Evolutionary conservation across 257 asterid species (phyloP).

Genomic region (Avicennia marina): DNA sequence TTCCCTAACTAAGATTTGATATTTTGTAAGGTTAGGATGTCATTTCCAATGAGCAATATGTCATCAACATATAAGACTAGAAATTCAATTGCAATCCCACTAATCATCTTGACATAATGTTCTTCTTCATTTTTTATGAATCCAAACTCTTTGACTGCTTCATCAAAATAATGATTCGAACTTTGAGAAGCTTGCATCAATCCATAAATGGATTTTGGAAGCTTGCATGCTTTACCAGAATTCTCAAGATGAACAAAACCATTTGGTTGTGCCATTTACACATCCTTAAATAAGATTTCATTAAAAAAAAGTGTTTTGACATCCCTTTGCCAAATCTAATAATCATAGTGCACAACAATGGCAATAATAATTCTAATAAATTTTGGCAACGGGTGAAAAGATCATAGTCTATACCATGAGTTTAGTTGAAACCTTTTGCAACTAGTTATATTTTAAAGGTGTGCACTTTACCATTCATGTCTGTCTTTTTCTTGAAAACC

Average conservation of each 20-base stretch:
- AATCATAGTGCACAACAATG: background rate
- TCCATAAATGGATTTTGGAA: too few relatives aligned
- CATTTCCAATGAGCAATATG: too few relatives aligned
- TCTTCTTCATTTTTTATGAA: too few relatives aligned
- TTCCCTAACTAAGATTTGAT: too few relatives aligned
- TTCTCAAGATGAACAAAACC: background rate
- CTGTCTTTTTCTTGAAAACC: background rate
- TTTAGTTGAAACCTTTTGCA: background rate
- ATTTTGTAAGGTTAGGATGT: too few relatives aligned
- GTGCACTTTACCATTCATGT: background rate
- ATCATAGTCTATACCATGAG: background rate
- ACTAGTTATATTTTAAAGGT: background rate
- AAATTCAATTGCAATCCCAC: too few relatives aligned
- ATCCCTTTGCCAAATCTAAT: constrained; percentile 6
- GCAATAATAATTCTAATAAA: background rate
- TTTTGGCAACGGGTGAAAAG: background rate
- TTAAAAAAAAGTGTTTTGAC: background rate
- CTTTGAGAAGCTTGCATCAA: too few relatives aligned
- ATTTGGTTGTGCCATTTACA: background rate
- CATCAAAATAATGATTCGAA: too few relatives aligned
- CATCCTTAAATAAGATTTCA: background rate
- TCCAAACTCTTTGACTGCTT: too few relatives aligned
- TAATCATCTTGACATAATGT: too few relatives aligned
- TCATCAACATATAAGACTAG: too few relatives aligned
- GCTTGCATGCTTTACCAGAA: background rate